phyloP scores from a whole-genome alignment of 257 asterid species.

The Lavandula angustifolia region DNA sequence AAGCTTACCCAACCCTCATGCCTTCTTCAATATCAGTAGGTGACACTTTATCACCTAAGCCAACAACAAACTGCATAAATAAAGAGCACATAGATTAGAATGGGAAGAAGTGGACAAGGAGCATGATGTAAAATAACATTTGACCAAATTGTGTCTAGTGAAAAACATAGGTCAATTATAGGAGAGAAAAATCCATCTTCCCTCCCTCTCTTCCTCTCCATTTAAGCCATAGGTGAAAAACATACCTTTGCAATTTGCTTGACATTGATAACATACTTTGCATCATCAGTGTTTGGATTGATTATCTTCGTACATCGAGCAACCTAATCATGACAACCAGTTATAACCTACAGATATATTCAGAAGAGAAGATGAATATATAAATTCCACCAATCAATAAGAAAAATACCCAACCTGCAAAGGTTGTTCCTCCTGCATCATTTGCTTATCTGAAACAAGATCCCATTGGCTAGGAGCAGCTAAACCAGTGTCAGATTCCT shows the following conservation, averaged over 20 bases:
- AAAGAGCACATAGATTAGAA: constrained; percentile 30
- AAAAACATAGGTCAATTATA: not conserved
- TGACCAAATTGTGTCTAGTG: not conserved
- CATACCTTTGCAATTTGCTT: constrained; percentile 54
- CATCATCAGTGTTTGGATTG: constrained; percentile 81
- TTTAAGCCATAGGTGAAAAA: constrained; percentile 9
- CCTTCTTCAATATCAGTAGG: constrained; percentile 99
- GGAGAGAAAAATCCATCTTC: not conserved
- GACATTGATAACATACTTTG: constrained; percentile 73
- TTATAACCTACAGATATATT: not conserved
- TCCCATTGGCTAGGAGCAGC: constrained; percentile 99
- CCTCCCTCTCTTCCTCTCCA: constrained; percentile 1
- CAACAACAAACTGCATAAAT: constrained; percentile 80
- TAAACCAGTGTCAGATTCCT: constrained; percentile 95
- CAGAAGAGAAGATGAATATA: constrained; percentile 10
- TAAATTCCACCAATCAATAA: not conserved
- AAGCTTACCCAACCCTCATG: constrained; percentile 87
- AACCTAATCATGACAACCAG: constrained; percentile 47
- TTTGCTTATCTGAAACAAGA: constrained; percentile 96
- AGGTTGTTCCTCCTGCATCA: constrained; percentile 99
- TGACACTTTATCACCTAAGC: constrained; percentile 91
- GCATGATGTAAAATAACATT: not conserved
- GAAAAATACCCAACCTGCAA: constrained; percentile 64
- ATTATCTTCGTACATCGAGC: constrained; percentile 92
- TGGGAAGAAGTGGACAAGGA: not conserved